These are phyloP conservation scores for Hyphopichia wangnamkhiaoensis DNA, from an alignment of 1,139 yeast species.

Conservation along the genomic window DNA sequence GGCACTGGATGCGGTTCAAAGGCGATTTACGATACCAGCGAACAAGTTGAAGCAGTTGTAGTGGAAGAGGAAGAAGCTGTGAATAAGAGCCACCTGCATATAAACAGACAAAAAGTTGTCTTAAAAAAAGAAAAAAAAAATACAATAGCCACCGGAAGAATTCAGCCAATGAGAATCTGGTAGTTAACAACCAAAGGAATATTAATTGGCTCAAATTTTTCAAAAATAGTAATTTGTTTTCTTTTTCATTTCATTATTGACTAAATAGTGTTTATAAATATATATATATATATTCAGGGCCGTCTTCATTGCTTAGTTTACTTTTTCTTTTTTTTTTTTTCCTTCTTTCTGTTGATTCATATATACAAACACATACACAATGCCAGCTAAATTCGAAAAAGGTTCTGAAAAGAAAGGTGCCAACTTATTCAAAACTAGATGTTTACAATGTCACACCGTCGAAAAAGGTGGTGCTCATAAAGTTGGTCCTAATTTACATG, in stretches of 20 bases:
- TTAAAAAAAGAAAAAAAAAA: no score
- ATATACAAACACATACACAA: constrained; percentile 15
- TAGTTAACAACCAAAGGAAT: constrained; percentile 12
- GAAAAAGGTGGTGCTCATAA: constrained; percentile 97
- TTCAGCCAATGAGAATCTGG: constrained; percentile 7
- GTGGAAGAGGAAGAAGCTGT: no score
- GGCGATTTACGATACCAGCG: no score
- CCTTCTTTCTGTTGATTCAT: neutral
- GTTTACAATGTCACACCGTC: constrained; percentile 97
- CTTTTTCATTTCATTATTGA: neutral
- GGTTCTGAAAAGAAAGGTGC: constrained; percentile 98
- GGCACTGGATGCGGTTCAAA: no score
- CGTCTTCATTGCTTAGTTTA: neutral
- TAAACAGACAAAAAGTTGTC: no score
- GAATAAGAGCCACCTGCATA: no score
- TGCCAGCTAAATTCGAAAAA: constrained; percentile 68
- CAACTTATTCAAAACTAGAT: constrained; percentile 96
- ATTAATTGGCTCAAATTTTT: constrained; percentile 4
- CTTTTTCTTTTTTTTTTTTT: neutral
- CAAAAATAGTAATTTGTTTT: neutral
- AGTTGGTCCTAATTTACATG: constrained; percentile 98
- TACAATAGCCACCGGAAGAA: no score
- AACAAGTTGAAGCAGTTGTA: no score
- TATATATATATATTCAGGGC: neutral
- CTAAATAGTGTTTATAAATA: neutral